Conservation (phyloP, 371 early-diverging fungal genomes). For the Coemansia sp. region DNA sequence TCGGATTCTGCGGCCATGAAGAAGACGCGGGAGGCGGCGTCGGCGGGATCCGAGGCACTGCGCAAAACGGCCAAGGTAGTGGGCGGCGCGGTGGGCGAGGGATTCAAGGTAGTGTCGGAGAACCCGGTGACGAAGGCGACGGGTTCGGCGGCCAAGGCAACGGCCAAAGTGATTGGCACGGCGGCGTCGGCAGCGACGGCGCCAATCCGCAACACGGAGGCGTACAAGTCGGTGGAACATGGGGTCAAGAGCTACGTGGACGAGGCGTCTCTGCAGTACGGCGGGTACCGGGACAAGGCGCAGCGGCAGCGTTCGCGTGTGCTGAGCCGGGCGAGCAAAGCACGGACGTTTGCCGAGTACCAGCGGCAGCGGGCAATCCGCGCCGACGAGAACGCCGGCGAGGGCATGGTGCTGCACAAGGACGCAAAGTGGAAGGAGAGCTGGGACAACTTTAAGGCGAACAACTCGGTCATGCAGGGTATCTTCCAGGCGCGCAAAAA, state of each 20-base stretch:
- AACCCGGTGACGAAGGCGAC: conserved; percentile 81
- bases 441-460: conserved; percentile 92
- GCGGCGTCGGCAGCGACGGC: conserved; percentile 63
- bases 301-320: conserved; percentile 46
- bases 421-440: conserved; percentile 88
- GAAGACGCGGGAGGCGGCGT: conserved; percentile 82
- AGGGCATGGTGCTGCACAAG: conserved; percentile 85
- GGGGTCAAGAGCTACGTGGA: conserved; percentile 71
- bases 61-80: conserved; percentile 74
- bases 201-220: conserved; percentile 71
- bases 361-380: conserved; percentile 37
- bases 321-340: conserved; percentile 44
- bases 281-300: conserved; percentile 76
- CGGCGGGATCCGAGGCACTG: conserved; percentile 64
- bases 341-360: conserved; percentile 52
- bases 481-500: conserved; percentile 74
- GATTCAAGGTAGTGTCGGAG: conserved; percentile 82
- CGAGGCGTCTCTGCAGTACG: conserved; percentile 74
- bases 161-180: conserved; percentile 49
- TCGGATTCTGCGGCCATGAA: conserved; percentile 86
- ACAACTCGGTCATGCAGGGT: conserved; percentile 81
- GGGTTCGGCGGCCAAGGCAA: conserved; percentile 65
- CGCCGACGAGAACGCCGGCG: conserved; percentile 74
- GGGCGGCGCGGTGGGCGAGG: conserved; percentile 70
- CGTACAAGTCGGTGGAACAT: conserved; percentile 71